Evolutionary conservation across 768 basidiomycete genomes (phyloP).

Genomic region (Exidia glandulosa): DNA sequence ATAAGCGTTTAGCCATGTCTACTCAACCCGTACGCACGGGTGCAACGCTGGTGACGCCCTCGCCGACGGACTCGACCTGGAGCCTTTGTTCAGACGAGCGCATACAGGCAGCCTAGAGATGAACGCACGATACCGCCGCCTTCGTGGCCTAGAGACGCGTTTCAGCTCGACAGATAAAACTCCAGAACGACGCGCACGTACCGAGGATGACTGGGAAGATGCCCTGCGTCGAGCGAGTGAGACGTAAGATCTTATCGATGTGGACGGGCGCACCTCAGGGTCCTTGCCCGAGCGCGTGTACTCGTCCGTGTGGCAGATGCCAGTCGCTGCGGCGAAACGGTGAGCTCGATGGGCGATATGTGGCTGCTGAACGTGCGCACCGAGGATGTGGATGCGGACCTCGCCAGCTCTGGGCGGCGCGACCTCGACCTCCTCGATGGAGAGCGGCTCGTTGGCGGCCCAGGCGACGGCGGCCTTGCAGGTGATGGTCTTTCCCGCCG

Average conservation of each 20-base stretch:
- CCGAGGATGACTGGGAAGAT: slow-evolving; percentile 79
- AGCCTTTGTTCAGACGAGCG: neutral
- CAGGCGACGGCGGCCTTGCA: slow-evolving; percentile 94
- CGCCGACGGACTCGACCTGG: slow-evolving; percentile 94
- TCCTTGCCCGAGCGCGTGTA: slow-evolving; percentile 95
- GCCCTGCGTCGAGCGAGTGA: slow-evolving; percentile 37
- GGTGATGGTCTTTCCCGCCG: slow-evolving; percentile 64
- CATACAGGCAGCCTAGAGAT: neutral
- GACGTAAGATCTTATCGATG: slow-evolving; percentile 5
- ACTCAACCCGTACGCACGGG: slow-evolving; percentile 26
- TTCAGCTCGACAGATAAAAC: neutral
- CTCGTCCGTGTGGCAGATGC: slow-evolving; percentile 96
- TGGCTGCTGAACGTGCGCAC: too few relatives aligned
- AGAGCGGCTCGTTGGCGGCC: slow-evolving; percentile 79
- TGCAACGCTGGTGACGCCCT: slow-evolving; percentile 76
- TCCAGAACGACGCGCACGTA: neutral
- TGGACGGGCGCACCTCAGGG: slow-evolving; percentile 56
- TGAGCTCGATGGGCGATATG: neutral
- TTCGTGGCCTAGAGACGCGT: slow-evolving; percentile 53
- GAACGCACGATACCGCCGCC: slow-evolving; percentile 75
- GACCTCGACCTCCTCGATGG: slow-evolving; percentile 87
- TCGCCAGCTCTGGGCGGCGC: slow-evolving; percentile 83
- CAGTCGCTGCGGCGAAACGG: slow-evolving; percentile 23
- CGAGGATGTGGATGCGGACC: slow-evolving; percentile 88
- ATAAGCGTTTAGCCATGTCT: neutral